These are phyloP conservation scores for Patellifolia procumbens DNA, from an alignment of 179 eudicot species.

Conservation along the genomic window DNA sequence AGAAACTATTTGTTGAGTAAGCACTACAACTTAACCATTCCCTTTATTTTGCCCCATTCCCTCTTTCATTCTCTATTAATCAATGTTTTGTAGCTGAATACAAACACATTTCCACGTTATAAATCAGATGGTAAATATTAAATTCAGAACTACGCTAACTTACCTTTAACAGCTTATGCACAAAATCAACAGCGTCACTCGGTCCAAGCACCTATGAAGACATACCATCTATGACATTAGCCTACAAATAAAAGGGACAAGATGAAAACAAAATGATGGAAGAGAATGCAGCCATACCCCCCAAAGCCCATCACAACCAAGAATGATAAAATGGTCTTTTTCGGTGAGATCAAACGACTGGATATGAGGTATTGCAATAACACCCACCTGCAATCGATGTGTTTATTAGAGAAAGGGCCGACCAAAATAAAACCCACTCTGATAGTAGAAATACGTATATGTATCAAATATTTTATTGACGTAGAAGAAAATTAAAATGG, in stretches of 20 bases:
- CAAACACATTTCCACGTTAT: no score
- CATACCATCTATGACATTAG: constrained; percentile 1
- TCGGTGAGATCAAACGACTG: constrained; percentile 77
- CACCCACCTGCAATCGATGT: constrained; percentile 76
- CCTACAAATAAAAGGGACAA: not conserved
- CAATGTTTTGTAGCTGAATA: no score
- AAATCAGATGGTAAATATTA: not conserved
- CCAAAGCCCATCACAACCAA: constrained; percentile 97
- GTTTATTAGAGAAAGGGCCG: constrained; percentile 4
- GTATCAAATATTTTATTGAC: no score
- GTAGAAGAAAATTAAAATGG: not conserved
- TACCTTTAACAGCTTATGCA: constrained; percentile 70
- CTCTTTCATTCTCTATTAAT: no score
- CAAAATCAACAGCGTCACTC: constrained; percentile 81
- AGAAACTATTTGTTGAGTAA: no score
- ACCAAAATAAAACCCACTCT: no score
- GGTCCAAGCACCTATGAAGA: constrained; percentile 76
- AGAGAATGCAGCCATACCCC: constrained; percentile 51
- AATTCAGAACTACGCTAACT: constrained; percentile 7
- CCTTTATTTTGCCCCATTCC: no score
- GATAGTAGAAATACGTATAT: no score
- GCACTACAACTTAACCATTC: no score
- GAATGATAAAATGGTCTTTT: constrained; percentile 75
- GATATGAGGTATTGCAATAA: constrained; percentile 73
- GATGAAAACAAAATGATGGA: not conserved